These are phyloP conservation scores for Nigrospora osmanthi DNA, from an alignment of 2,329 filamentous ascomycete species.

Conservation along the genomic window DNA sequence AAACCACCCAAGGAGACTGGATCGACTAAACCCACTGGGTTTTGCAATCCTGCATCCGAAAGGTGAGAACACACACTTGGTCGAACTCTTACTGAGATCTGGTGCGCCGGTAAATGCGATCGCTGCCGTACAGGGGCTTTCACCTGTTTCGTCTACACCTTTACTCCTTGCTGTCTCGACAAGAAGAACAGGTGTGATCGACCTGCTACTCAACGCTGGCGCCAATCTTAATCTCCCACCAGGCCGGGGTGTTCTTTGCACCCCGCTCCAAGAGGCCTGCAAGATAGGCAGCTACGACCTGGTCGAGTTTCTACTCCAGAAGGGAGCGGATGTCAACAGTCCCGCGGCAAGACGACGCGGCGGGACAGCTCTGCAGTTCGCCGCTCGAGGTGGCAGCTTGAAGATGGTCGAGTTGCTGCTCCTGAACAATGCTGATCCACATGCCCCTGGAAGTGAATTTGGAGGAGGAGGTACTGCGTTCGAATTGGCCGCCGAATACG, in stretches of 20 bases:
- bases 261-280: conserved; percentile 10
- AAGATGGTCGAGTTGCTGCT: conserved; percentile 6
- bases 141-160: no score
- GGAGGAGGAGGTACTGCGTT: not conserved
- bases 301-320: conserved; percentile 5
- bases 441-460: not conserved
- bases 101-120: not conserved
- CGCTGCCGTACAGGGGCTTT: not conserved
- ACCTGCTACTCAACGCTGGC: conserved; percentile 6
- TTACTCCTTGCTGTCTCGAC: conserved; percentile 4
- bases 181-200: not conserved
- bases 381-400: conserved; percentile 7
- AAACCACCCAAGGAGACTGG: not conserved
- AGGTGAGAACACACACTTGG: not conserved
- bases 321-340: conserved; percentile 7
- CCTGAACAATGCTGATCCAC: not conserved
- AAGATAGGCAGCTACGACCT: conserved; percentile 4
- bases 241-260: not conserved
- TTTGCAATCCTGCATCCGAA: not conserved
- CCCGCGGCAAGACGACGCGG: conserved; percentile 3
- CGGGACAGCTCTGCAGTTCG: conserved; percentile 10
- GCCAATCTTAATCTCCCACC: conserved; percentile 6
- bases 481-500: not conserved
- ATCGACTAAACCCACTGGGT: not conserved
- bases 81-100: not conserved